phyloP scores from a whole-genome alignment of 139 green algal genomes.

The Dunaliella primolecta region DNA sequence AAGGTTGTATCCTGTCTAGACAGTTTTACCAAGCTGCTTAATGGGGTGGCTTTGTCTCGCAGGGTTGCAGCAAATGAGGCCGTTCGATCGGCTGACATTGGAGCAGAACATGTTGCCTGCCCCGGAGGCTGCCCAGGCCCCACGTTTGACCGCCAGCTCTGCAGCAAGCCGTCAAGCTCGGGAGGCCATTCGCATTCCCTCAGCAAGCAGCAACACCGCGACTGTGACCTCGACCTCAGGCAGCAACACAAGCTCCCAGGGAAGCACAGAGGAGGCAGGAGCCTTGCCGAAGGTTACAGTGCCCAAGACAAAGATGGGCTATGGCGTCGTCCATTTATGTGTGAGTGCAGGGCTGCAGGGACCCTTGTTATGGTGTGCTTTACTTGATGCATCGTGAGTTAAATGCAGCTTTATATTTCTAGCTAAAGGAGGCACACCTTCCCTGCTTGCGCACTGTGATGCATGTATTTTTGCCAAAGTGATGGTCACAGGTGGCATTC shows the following conservation, averaged over 20 bases:
- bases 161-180: not conserved
- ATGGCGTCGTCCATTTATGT: conserved; percentile 7
- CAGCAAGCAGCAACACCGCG: not conserved
- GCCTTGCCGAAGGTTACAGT: not conserved
- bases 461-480: too few species aligned
- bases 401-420: too few species aligned
- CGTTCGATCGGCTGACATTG: conserved; percentile 32
- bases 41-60: too few species aligned
- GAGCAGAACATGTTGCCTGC: conserved; percentile 17
- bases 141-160: conserved; percentile 6
- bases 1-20: too few species aligned
- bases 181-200: not conserved
- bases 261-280: not conserved
- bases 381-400: too few species aligned
- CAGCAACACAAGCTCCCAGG: not conserved
- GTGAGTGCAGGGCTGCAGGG: too few species aligned
- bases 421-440: too few species aligned
- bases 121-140: conserved; percentile 8
- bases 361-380: too few species aligned
- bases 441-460: too few species aligned
- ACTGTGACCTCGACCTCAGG: not conserved
- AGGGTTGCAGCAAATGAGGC: conserved; percentile 39
- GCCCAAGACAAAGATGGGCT: conserved; percentile 1
- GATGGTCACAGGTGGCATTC: too few species aligned
- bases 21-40: too few species aligned